Evolutionary conservation across 2,329 filamentous ascomycete species (phyloP), one percentile per base, ranked within the genome.

Genomic region (Helotiales sp.): DNA sequence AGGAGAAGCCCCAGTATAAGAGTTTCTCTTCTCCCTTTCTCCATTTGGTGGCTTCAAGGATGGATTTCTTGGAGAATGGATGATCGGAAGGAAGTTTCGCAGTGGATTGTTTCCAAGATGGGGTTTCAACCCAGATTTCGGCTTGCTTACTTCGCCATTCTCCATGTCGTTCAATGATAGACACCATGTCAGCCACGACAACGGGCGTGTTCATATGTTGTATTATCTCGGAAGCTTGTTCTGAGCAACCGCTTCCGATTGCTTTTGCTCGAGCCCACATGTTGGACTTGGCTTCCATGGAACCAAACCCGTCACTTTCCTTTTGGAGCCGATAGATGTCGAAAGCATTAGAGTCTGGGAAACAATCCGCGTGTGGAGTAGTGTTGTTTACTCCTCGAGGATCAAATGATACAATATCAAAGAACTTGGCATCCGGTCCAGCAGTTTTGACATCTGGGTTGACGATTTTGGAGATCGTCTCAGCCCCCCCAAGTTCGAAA

Each of bases 1-100:
- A 82, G 2, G 76, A 79, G 38, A 80, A 74, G 0, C 79, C 78
- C 69, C 77, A 75, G 63, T 79, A 81, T 60, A 76, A 74, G 24
- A 81, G 63, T 59, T 68, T 68, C 54, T 64, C 66, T 57, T 56
- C 58, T 59, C 52, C 63, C 58, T 53, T 68, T 54, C 50, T 44
- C 57, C 57, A 62, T 27, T 15, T 29, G 1, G 60, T 59, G 9
- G 38, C 42, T 3, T 52, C 24, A 13, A 62, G 5, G 31, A 56
- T 51, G 10, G 46, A 22, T 30, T 52, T 38, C 30, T 27, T 62
- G 54, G 49, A 40, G 24, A 38, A 52, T n/a, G 36, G 49, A n/a
- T 36, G 49, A 42, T 52, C 34, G 8, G 27, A 25, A 9, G 38
- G 31, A 4, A 29, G 22, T 40, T 52, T 60, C n/a, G 24, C 30